Evolutionary conservation across 371 early-diverging fungal genomes (phyloP).

Genomic region (Mucor plumbeus): DNA sequence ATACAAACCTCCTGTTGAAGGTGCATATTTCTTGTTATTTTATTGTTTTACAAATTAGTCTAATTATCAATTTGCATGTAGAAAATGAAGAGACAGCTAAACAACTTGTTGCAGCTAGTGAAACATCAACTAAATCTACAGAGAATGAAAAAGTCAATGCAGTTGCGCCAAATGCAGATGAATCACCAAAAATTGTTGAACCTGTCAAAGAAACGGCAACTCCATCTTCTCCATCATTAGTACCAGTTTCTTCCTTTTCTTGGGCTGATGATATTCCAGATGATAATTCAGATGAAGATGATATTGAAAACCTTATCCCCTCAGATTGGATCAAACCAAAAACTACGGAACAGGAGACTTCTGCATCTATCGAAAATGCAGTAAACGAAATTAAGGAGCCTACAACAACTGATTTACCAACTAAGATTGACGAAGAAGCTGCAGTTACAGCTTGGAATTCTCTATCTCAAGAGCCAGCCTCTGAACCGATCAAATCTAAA

Average conservation of each 20-base stretch:
- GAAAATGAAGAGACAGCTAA: not conserved
- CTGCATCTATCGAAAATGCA: not conserved
- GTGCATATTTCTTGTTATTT: not conserved
- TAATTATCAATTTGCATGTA: not conserved
- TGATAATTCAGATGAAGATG: constrained; percentile 13
- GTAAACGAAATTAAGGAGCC: not conserved
- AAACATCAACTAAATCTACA: not conserved
- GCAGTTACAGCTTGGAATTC: not conserved
- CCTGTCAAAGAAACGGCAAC: not conserved
- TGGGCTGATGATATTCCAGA: constrained; percentile 21
- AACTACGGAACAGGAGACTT: not conserved
- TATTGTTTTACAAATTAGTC: not conserved
- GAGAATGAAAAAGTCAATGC: not conserved
- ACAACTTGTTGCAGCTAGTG: not conserved
- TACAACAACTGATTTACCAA: not conserved
- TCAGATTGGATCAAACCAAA: not conserved
- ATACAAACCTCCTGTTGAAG: constrained; percentile 15
- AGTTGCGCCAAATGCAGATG: not conserved
- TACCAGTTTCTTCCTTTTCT: constrained; percentile 8
- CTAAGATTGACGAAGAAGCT: not conserved
- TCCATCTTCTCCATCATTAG: not conserved
- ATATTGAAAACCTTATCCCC: not conserved
- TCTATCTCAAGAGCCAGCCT: not conserved
- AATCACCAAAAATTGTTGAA: not conserved
- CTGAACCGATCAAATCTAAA: not conserved